Evolutionary conservation across 2,329 filamentous ascomycete genomes (phyloP), one percentile per base, ranked within the genome.

Genomic region (Clarireedia sp.): DNA sequence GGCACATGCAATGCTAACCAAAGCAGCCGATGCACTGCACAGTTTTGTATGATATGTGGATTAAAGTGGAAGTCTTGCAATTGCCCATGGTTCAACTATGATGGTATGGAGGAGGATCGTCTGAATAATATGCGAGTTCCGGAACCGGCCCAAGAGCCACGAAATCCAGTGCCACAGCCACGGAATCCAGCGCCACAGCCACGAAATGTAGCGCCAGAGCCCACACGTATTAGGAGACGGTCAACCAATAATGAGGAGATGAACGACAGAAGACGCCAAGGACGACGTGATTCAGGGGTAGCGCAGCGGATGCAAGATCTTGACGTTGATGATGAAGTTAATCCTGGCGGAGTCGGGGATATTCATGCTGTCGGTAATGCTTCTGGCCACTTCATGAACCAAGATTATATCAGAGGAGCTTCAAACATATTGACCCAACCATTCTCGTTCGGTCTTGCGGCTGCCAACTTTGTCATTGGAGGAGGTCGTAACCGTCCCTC

Each of bases 1-100:
- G 3, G 56, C 36, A 53, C 49, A 14, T 48, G n/a, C 38, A 12
- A 41, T 17, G 23, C 60, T 65, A 56, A 63, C 44, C 3, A n/a
- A 12, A 53, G 48, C 67, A 83, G 85, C 68, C 87, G 83, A 54
- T 95, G 90, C 66, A 85, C 81, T 53, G 88, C 88, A 26, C 81
- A 95, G 64, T 95, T 95, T 66, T 96, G 90, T 72, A 90, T 94
- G 81, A 78, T 89, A 24, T 96, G 90, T 67, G 90, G 87, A 21
- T 68, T 75, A 33, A 87, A 87, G 63, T 95, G 90, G 89, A 92
- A 89, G 72, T 83, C 78, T 1, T 95, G 90, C 66, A 82, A 87
- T 52, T 95, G 90, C 62, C 85, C 87, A 0, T 89, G 84, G 82
- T 90, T 91, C 74, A 87, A 84, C 67, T 81, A 84, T 63, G 77